Conservation (phyloP, 345 rosid species). For the Dipteronia dyeriana region DNA sequence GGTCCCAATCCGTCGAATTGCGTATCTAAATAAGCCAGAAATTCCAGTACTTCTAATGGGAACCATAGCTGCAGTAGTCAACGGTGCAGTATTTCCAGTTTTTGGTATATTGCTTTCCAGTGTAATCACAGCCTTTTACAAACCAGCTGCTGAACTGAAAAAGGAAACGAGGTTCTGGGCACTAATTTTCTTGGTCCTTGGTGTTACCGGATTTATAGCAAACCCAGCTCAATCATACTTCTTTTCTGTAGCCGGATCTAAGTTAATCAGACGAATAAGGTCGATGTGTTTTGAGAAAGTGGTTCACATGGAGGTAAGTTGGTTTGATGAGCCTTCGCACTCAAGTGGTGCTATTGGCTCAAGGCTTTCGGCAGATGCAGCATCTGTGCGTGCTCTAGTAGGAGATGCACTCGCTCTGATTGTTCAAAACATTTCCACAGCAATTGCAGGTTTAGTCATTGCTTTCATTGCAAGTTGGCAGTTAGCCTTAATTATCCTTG, state of each 20-base stretch:
- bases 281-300: slow-evolving; percentile 81
- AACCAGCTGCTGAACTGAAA: slow-evolving; percentile 57
- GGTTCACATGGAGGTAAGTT: slow-evolving; percentile 78
- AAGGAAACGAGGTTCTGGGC: slow-evolving; percentile 75
- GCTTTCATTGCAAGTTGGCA: slow-evolving; percentile 76
- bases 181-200: slow-evolving; percentile 56
- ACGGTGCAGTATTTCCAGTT: slow-evolving; percentile 62
- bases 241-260: slow-evolving; percentile 71
- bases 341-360: slow-evolving; percentile 88
- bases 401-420: slow-evolving; percentile 73
- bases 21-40: slow-evolving; percentile 81
- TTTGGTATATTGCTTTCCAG: slow-evolving; percentile 58
- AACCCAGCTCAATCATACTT: slow-evolving; percentile 53
- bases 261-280: slow-evolving; percentile 61
- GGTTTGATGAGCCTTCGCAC: slow-evolving; percentile 78
- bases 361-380: slow-evolving; percentile 88
- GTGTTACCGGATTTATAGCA: slow-evolving; percentile 51
- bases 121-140: slow-evolving; percentile 53
- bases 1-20: slow-evolving; percentile 59
- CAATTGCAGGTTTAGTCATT: slow-evolving; percentile 61
- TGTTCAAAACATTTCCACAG: slow-evolving; percentile 63
- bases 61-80: slow-evolving; percentile 45
- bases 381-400: slow-evolving; percentile 62
- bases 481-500: slow-evolving; percentile 60
- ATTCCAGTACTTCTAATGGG: slow-evolving; percentile 62